phyloP scores from a whole-genome alignment of 2,329 filamentous ascomycete species.

The Ceratocystis eucalypticola region DNA sequence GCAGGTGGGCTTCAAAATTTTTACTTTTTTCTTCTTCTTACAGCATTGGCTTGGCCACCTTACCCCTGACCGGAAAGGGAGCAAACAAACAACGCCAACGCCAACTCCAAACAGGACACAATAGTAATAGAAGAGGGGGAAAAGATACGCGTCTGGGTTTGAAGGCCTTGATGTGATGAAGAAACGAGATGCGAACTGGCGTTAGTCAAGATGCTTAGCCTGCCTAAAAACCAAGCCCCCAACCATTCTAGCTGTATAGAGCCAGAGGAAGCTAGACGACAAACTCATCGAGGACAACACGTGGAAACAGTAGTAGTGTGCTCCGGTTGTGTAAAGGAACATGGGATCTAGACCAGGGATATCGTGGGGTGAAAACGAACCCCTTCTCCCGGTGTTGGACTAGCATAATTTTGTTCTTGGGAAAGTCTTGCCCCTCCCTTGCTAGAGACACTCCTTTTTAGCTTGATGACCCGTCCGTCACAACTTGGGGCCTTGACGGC shows the following conservation, averaged over 20 bases:
- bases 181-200: not conserved
- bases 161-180: not conserved
- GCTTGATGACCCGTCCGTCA: not conserved
- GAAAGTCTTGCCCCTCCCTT: not conserved
- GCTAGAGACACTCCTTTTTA: not conserved
- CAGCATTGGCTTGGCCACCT: not conserved
- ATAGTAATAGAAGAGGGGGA: not conserved
- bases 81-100: not conserved
- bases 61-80: not conserved
- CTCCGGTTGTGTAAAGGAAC: not conserved
- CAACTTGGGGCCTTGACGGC: slow-evolving; percentile 10
- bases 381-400: not conserved
- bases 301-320: slow-evolving; percentile 1
- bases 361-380: not conserved
- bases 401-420: not conserved
- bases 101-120: not conserved
- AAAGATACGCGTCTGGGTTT: not conserved
- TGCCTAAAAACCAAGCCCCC: not conserved
- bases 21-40: not conserved
- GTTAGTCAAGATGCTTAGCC: not conserved
- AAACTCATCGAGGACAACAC: not conserved
- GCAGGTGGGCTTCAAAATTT: not conserved
- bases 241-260: not conserved
- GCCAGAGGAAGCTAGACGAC: not conserved
- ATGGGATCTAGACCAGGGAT: not conserved